Evolutionary conservation across 2,329 filamentous ascomycete genomes (phyloP), one percentile per base, ranked within the genome.

Genomic region (Neobulgaria alba): DNA sequence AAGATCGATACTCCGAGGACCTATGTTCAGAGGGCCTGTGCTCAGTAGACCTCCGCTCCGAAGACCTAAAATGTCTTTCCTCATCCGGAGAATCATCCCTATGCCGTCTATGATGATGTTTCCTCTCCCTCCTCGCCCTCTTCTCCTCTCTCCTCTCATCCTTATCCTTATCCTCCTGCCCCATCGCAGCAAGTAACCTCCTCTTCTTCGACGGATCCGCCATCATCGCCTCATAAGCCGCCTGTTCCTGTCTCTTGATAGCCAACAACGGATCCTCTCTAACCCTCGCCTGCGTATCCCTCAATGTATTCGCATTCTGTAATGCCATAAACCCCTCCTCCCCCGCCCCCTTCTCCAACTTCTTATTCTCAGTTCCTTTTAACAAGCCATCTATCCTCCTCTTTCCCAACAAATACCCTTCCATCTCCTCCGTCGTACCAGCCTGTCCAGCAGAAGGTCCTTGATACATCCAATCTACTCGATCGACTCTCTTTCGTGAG

Each of bases 391-490:
- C 90, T 60, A 98, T 90, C 43, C 89, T 76, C 43, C 92, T 75
- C 69, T 95, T 96, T 38, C 92, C 92, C 10, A 98, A 71, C 1
- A 98, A 66, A 60, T 94, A 98, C 3, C 85, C 87, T 59, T 98
- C 92, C 66, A 86, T 88, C 64, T 96, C 92, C 61, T 95, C 90
- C 3, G 75, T 77, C 29, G 77, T 85, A 20, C 82, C 83, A n/a
- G 71, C 69, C 57, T 85, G 81, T 26, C 86, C 85, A 42, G 71
- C 73, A 36, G 82, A 83, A 5, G 92, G 88, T 1, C 90, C 90
- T 54, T 83, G 79, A 64, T 98, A 98, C 87, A 98, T 95, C 86
- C 92, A 98, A 57, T 96, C 92, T 18, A 98, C 90, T 26, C 88
- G 79, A 54, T 90, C 82, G 20, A 83, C 67, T 39, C 82, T 75